phyloP scores from a whole-genome alignment of 352 stramenopile genomes.

The Peronosclerospora sorghi region DNA sequence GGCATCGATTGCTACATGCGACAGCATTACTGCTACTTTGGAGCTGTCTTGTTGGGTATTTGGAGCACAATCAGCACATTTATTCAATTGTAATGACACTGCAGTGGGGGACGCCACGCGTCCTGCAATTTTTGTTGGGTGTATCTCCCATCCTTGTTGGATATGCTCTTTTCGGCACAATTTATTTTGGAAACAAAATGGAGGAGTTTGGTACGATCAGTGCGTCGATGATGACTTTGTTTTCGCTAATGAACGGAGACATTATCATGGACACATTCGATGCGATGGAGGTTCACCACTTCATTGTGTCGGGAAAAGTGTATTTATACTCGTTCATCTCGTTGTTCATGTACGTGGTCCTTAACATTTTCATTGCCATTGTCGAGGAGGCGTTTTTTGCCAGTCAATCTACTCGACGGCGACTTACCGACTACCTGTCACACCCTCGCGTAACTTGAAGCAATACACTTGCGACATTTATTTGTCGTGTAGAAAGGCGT shows the following conservation, averaged over 20 bases:
- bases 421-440: slow-evolving; percentile 48
- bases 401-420: slow-evolving; percentile 50
- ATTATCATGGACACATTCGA: slow-evolving; percentile 87
- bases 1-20: slow-evolving; percentile 61
- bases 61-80: slow-evolving; percentile 79
- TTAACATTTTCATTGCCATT: slow-evolving; percentile 89
- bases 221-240: slow-evolving; percentile 72
- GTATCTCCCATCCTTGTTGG: slow-evolving; percentile 83
- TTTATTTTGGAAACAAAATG: slow-evolving; percentile 80
- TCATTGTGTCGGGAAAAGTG: slow-evolving; percentile 50
- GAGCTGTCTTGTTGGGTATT: slow-evolving; percentile 72
- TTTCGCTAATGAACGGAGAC: slow-evolving; percentile 86
- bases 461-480: no score
- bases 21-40: slow-evolving; percentile 70
- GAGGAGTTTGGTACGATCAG: slow-evolving; percentile 61
- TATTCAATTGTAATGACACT: slow-evolving; percentile 89
- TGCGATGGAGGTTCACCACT: slow-evolving; percentile 61
- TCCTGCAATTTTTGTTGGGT: slow-evolving; percentile 80
- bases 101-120: slow-evolving; percentile 61
- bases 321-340: slow-evolving; percentile 86
- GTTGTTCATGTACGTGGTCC: slow-evolving; percentile 89
- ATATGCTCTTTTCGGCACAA: slow-evolving; percentile 82
- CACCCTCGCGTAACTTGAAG: slow-evolving; percentile 28
- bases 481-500: no score
- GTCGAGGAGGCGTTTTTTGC: slow-evolving; percentile 88